Conservation (phyloP, 768 basidiomycete genomes). For the Psilocybe sp. region DNA sequence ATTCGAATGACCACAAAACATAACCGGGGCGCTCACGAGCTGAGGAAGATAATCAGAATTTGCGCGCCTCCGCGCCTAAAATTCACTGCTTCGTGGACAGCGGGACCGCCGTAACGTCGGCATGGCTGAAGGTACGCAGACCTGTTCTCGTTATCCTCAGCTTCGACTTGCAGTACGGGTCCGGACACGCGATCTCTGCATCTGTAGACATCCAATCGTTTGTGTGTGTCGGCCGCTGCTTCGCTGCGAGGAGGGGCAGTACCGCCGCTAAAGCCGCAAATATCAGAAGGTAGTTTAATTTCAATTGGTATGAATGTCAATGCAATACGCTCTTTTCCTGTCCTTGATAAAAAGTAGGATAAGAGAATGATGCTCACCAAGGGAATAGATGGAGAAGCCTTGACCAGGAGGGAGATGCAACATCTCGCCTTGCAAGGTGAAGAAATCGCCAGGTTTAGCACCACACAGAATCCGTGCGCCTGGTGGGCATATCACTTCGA, state of each 20-base stretch:
- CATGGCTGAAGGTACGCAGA: slow-evolving; percentile 50
- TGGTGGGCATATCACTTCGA: slow-evolving; percentile 60
- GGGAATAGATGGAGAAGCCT: slow-evolving; percentile 68
- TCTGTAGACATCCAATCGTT: slow-evolving; percentile 74
- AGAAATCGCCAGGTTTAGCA: slow-evolving; percentile 61
- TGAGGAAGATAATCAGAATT: too few relatives aligned
- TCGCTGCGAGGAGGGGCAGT: slow-evolving; percentile 65
- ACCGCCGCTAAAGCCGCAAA: slow-evolving; percentile 44
- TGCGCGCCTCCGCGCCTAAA: too few relatives aligned
- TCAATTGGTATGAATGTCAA: too few relatives aligned
- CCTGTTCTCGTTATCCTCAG: slow-evolving; percentile 51
- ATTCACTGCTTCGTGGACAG: neutral
- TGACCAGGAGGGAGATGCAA: slow-evolving; percentile 57
- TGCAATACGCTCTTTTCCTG: too few relatives aligned
- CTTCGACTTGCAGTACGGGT: slow-evolving; percentile 60
- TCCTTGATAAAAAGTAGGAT: neutral
- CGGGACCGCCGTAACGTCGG: slow-evolving; percentile 51
- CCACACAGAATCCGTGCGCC: slow-evolving; percentile 59
- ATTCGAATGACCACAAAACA: too few relatives aligned
- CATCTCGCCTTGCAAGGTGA: slow-evolving; percentile 64
- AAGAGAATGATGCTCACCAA: slow-evolving; percentile 34
- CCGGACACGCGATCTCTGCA: slow-evolving; percentile 62
- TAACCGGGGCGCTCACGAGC: too few relatives aligned
- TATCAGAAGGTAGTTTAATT: too few relatives aligned
- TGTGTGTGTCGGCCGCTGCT: slow-evolving; percentile 51